These are phyloP conservation scores for Aspergillus udagawae DNA, from an alignment of 2,329 filamentous ascomycete genomes.

Conservation along the genomic window DNA sequence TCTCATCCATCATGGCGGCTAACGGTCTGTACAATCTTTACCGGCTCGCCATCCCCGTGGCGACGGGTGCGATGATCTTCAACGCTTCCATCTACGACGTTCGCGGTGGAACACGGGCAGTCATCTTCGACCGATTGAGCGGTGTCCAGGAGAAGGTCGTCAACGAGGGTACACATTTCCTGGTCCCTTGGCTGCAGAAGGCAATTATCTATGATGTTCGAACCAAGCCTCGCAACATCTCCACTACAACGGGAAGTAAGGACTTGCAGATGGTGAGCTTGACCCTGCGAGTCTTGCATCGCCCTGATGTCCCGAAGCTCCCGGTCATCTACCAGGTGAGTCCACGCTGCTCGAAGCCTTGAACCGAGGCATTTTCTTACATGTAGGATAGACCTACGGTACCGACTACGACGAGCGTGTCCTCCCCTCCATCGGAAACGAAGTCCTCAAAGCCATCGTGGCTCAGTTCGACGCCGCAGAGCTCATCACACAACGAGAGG, in stretches of 20 bases:
- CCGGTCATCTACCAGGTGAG: slow-evolving; percentile 97
- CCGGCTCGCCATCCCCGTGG: slow-evolving; percentile 63
- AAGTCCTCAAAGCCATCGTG: slow-evolving; percentile 97
- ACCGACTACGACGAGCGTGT: slow-evolving; percentile 98
- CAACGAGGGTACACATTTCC: slow-evolving; percentile 95
- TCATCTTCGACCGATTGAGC: slow-evolving; percentile 92
- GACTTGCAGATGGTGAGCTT: slow-evolving; percentile 99
- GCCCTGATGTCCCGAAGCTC: slow-evolving; percentile 85
- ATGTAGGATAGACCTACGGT: slow-evolving; percentile 73
- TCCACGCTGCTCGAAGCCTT: neutral
- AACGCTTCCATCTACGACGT: slow-evolving; percentile 94
- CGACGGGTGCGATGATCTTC: slow-evolving; percentile 62
- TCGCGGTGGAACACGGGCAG: slow-evolving; percentile 85
- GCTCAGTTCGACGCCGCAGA: slow-evolving; percentile 98
- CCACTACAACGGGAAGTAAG: slow-evolving; percentile 96
- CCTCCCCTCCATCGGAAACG: slow-evolving; percentile 96
- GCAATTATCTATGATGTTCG: slow-evolving; percentile 95
- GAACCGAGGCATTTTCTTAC: neutral
- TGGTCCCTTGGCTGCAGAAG: slow-evolving; percentile 92
- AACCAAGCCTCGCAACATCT: slow-evolving; percentile 95
- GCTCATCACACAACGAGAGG: slow-evolving; percentile 97
- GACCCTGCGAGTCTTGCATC: slow-evolving; percentile 89
- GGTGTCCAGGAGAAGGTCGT: slow-evolving; percentile 91
- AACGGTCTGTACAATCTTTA: slow-evolving; percentile 34
- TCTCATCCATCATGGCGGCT: slow-evolving; percentile 44